These are phyloP conservation scores for Phylloporus sp. DNA, from an alignment of 768 basidiomycete genomes.

Conservation along the genomic window DNA sequence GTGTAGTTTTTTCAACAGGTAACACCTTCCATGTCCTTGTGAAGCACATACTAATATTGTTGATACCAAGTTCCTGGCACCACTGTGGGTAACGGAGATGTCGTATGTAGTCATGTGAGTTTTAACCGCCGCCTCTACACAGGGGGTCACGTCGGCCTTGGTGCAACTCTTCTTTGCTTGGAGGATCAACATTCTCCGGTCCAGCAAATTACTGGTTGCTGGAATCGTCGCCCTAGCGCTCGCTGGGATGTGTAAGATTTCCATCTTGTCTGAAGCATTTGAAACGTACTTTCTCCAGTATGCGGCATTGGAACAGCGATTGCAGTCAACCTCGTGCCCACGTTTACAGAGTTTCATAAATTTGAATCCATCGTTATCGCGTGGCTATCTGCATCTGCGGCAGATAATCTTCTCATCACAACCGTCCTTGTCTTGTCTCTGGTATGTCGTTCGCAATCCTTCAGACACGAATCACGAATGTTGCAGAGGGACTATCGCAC, in stretches of 20 bases:
- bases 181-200: constrained; percentile 21
- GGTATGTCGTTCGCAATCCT: constrained; percentile 27
- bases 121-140: background rate
- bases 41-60: background rate
- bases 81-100: constrained; percentile 14
- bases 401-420: constrained; percentile 47
- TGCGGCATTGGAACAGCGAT: constrained; percentile 30
- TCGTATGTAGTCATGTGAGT: background rate
- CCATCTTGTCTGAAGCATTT: background rate
- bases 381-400: constrained; percentile 44
- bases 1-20: constrained; percentile 28
- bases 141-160: constrained; percentile 25
- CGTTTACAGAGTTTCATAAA: constrained; percentile 26
- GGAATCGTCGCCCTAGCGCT: constrained; percentile 13
- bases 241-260: constrained; percentile 16
- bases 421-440: constrained; percentile 37
- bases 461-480: background rate
- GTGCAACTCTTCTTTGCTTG: constrained; percentile 29
- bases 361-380: constrained; percentile 30
- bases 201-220: constrained; percentile 7
- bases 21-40: background rate
- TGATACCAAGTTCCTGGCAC: constrained; percentile 17
- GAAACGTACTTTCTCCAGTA: constrained; percentile 16
- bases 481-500: constrained; percentile 34
- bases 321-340: constrained; percentile 25